Evolutionary conservation across 2,329 filamentous ascomycete species (phyloP).

Genomic region (Aspergillus intermedius): DNA sequence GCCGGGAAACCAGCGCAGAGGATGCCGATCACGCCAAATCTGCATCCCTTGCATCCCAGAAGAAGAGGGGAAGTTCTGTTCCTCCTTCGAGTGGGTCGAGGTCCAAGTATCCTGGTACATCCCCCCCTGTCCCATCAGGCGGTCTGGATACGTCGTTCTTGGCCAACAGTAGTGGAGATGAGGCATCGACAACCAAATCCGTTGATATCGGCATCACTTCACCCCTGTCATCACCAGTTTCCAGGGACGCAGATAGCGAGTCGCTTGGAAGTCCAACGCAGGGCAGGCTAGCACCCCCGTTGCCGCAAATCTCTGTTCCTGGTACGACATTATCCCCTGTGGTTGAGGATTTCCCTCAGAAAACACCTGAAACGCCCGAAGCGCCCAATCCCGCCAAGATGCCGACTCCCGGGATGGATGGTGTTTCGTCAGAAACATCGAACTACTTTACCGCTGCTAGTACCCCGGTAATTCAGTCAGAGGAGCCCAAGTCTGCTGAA

Average conservation of each 20-base stretch:
- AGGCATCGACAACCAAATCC: slow-evolving; percentile 18
- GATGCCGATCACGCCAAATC: slow-evolving; percentile 13
- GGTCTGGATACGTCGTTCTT: slow-evolving; percentile 27
- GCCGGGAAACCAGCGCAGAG: slow-evolving; percentile 13
- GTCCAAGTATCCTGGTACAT: slow-evolving; percentile 20
- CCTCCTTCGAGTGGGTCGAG: slow-evolving; percentile 17
- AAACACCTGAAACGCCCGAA: slow-evolving; percentile 8
- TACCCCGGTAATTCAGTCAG: slow-evolving; percentile 32
- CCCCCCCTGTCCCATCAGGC: slow-evolving; percentile 18
- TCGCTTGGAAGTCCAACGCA: background rate
- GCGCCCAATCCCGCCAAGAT: slow-evolving; percentile 14
- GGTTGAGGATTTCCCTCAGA: slow-evolving; percentile 21
- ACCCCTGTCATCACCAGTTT: background rate
- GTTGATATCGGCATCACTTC: slow-evolving; percentile 5
- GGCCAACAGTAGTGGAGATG: slow-evolving; percentile 30
- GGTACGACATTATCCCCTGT: slow-evolving; percentile 20
- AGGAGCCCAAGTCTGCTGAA: slow-evolving; percentile 17
- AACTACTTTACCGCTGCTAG: slow-evolving; percentile 41
- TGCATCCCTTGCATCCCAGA: slow-evolving; percentile 13
- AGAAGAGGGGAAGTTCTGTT: slow-evolving; percentile 20
- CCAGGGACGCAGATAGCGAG: background rate
- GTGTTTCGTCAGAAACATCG: slow-evolving; percentile 34
- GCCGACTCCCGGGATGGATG: slow-evolving; percentile 16
- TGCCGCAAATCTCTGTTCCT: slow-evolving; percentile 4
- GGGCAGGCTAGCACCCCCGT: slow-evolving; percentile 5